Conservation (phyloP, 73 alveolate species). For the Paramecium biaurelia region DNA sequence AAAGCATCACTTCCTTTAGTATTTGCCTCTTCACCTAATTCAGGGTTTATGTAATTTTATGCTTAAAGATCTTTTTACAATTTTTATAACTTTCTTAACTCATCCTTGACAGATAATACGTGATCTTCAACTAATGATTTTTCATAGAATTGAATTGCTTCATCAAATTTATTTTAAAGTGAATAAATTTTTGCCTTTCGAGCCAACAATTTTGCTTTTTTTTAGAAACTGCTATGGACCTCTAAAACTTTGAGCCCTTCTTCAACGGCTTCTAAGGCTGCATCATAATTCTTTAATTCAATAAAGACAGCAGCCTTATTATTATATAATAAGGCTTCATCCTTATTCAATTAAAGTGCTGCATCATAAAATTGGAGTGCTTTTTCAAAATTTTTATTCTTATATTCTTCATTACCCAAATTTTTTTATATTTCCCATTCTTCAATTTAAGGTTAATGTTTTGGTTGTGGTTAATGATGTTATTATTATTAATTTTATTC, state of each 20-base stretch:
- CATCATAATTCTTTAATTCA: conserved; percentile 86
- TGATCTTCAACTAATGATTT: conserved; percentile 81
- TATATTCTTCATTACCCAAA: conserved; percentile 88
- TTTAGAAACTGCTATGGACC: conserved; percentile 23
- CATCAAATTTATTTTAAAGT: conserved; percentile 67
- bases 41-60: conserved; percentile 86
- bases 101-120: conserved; percentile 77
- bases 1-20: conserved; percentile 83
- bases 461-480: background rate
- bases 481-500: background rate
- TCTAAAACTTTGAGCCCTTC: conserved; percentile 63
- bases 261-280: conserved; percentile 83
- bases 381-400: conserved; percentile 82
- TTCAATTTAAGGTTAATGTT: conserved; percentile 1
- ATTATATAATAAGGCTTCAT: conserved; percentile 78
- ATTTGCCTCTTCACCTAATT: conserved; percentile 89
- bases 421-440: conserved; percentile 83
- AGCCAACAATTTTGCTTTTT: conserved; percentile 49
- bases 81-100: conserved; percentile 80
- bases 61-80: conserved; percentile 79
- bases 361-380: conserved; percentile 87
- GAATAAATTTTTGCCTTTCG: conserved; percentile 81
- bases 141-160: conserved; percentile 75
- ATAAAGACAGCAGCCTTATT: conserved; percentile 91
- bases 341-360: conserved; percentile 83